These are phyloP conservation scores for Psilocybe subaeruginosa DNA, from an alignment of 768 basidiomycete species.

Conservation along the genomic window DNA sequence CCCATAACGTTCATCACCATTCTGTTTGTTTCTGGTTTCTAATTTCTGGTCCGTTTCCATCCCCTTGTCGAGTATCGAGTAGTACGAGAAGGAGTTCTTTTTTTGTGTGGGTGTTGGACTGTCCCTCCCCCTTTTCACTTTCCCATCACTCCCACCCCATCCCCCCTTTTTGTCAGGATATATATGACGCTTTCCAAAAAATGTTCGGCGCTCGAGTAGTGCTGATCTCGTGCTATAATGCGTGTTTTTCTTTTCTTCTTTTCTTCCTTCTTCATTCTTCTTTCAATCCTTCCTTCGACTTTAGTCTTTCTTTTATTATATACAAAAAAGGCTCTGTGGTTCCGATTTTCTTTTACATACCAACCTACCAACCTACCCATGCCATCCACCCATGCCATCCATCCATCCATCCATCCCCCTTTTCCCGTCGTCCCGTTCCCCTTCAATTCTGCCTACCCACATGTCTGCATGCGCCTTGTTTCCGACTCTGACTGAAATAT, in stretches of 20 bases:
- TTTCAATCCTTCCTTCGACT: neutral
- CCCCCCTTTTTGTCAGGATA: constrained; percentile 36
- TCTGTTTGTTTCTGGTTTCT: neutral
- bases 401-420: too few species aligned
- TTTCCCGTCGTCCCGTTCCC: too few species aligned
- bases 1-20: neutral
- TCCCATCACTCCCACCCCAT: constrained; percentile 43
- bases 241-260: neutral
- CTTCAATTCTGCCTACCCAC: neutral
- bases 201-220: neutral
- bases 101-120: neutral
- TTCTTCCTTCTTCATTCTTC: neutral
- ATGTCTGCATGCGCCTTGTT: too few species aligned
- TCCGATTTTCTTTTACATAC: neutral
- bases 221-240: neutral
- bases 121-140: neutral
- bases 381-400: neutral
- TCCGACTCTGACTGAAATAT: too few species aligned
- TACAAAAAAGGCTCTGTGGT: neutral
- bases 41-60: neutral
- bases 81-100: neutral
- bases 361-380: neutral
- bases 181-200: neutral
- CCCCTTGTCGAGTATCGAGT: too few species aligned
- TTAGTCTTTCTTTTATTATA: neutral